A percentile compares a stretch with the other conserved stretches of the same genome.
Conservation (phyloP, 345 rosid species). For the Ricinus communis region DNA sequence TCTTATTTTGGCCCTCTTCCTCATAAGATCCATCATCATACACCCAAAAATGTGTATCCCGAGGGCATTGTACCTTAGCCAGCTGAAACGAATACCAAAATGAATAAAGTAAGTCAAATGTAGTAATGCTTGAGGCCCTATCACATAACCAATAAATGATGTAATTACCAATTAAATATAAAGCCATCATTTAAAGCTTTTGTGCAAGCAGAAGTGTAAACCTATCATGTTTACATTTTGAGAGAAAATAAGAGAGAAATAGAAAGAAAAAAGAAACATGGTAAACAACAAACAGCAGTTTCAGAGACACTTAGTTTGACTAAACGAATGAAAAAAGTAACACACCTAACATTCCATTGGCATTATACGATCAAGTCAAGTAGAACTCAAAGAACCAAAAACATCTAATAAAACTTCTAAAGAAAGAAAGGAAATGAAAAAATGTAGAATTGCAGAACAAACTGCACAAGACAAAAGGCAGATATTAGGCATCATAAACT, state of each 20-base stretch:
- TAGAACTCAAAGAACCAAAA: background rate
- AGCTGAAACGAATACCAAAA: slow-evolving; percentile 50
- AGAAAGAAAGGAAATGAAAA: background rate
- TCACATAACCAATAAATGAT: background rate
- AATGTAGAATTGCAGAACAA: too few species aligned
- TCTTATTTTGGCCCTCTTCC: slow-evolving; percentile 96
- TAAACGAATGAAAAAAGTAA: background rate
- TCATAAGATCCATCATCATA: slow-evolving; percentile 92
- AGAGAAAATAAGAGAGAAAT: too few species aligned
- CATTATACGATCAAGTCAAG: background rate
- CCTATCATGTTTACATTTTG: background rate
- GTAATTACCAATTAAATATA: background rate
- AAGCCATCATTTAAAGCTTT: slow-evolving; percentile 2
- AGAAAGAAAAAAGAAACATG: too few species aligned
- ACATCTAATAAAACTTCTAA: background rate
- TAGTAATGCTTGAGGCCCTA: background rate
- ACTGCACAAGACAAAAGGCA: too few species aligned
- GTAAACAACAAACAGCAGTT: background rate
- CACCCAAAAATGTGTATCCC: slow-evolving; percentile 90
- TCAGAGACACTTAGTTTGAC: background rate
- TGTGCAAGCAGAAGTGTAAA: background rate
- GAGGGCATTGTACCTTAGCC: slow-evolving; percentile 79
- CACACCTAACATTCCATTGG: background rate
- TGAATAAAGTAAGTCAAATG: background rate
- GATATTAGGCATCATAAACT: background rate